Base-by-base conservation (phyloP, 257 asterid genomes). In the Solanum habrochaites region DNA sequence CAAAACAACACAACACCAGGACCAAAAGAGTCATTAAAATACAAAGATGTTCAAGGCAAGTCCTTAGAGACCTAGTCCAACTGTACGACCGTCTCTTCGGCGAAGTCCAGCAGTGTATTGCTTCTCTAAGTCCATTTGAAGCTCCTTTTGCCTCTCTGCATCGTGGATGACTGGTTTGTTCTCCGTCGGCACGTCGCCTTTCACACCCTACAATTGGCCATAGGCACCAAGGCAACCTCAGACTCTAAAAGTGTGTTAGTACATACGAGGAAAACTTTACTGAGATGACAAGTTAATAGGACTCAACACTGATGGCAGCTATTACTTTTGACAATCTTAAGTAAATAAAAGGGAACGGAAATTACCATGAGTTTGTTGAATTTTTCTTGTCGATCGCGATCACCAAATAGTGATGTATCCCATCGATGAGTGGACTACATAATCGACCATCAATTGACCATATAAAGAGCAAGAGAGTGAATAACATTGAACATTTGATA, bases 201-300 rank as follows among this genome's bases (percentile, higher is more conserved):
- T 97, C 94, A 96, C 98, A 82, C 99, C 99, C 99, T 97, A 94
- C 98, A 97, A 93, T 93, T 92, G 96, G 98, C 98, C 94, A 94
- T 91, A 93, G 90, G 93, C 72, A 94, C 98, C 99, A 95, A 93
- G 42, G 95, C 98, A 97, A 92, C 96, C 97, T 97, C 99, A 97
- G 98, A 96, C 98, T 97, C 99, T 95, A 93, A 94, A 95, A 92
- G 89, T 83, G 99, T 92, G 98, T 96, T 88, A 95, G 98, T 95
- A 93, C 69, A 90, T 86, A 84, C 88, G 88, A 90, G 87, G 69
- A 89, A 32, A 40, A 47, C 62, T 81, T 81, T 80, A 83, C 83
- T 64, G 52, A 83, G 18, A 56, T 35, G 56, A 45, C 80, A 87
- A 86, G 81, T 62, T 52, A 67, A 88, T 83, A 71, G n/a, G 27